These are phyloP conservation scores for Spongospora subterranea DNA, from an alignment of 208 protist genomes.

Conservation along the genomic window DNA sequence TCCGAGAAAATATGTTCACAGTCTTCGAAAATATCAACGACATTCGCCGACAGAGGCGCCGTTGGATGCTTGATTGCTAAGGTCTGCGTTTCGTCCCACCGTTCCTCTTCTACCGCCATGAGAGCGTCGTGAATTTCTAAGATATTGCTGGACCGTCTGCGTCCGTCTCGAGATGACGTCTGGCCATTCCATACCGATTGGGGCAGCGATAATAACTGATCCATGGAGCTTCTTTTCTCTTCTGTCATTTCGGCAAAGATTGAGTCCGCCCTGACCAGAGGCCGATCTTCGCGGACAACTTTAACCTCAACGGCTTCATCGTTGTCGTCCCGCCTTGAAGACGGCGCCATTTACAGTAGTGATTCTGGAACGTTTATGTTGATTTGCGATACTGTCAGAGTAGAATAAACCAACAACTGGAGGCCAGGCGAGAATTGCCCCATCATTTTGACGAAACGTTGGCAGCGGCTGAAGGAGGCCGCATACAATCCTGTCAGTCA, in stretches of 20 bases:
- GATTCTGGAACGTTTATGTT: too few species aligned
- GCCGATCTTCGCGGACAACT: neutral
- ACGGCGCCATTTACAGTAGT: too few species aligned
- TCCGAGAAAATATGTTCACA: neutral
- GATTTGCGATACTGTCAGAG: too few species aligned
- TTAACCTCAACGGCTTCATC: too few species aligned
- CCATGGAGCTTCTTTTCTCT: neutral
- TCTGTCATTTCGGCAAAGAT: too few species aligned
- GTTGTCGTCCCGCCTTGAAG: too few species aligned
- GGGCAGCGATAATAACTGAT: conserved; percentile 6
- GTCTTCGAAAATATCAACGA: conserved; percentile 48
- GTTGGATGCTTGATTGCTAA: neutral
- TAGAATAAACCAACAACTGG: too few species aligned
- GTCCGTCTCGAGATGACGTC: neutral
- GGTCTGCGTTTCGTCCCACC: conserved; percentile 36
- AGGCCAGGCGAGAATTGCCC: too few species aligned
- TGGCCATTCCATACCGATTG: neutral
- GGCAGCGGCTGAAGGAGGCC: too few species aligned
- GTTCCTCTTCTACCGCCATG: neutral
- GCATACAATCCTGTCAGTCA: too few species aligned
- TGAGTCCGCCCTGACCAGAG: too few species aligned
- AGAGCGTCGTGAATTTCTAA: neutral
- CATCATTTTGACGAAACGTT: too few species aligned
- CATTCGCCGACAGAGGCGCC: conserved; percentile 3
- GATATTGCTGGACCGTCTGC: neutral